Conservation (phyloP, 1,284 basidiomycete genomes). For the Anthracocystis setariae region DNA sequence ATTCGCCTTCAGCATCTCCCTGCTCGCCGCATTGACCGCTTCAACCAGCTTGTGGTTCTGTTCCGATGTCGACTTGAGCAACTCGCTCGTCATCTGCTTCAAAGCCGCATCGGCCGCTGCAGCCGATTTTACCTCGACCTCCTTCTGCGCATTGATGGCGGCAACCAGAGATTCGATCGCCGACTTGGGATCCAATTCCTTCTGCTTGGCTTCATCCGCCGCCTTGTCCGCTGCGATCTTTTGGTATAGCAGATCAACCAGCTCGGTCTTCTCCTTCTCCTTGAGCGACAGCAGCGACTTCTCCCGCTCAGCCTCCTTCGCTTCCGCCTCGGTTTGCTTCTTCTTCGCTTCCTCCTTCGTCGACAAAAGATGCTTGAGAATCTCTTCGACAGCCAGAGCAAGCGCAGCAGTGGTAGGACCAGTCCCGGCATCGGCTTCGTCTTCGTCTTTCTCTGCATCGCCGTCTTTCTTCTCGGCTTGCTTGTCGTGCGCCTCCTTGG, state of each 20-base stretch:
- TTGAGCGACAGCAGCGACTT: conserved; percentile 22
- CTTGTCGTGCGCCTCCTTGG: background rate
- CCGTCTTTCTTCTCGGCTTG: background rate
- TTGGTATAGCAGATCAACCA: conserved; percentile 44
- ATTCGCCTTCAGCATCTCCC: conserved; percentile 57
- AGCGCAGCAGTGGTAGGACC: conserved; percentile 41
- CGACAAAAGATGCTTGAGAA: conserved; percentile 60
- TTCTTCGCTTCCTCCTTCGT: conserved; percentile 54
- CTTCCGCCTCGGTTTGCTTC: conserved; percentile 32
- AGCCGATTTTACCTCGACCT: conserved; percentile 37
- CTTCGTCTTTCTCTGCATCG: conserved; percentile 2
- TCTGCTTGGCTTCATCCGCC: conserved; percentile 28
- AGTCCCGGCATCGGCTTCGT: conserved; percentile 1
- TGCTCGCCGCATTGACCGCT: conserved; percentile 49
- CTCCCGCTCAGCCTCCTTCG: conserved; percentile 23
- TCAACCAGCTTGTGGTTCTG: conserved; percentile 55
- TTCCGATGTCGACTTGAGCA: conserved; percentile 47
- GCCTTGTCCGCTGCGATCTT: conserved; percentile 39
- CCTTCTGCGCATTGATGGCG: conserved; percentile 53
- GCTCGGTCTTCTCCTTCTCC: conserved; percentile 49
- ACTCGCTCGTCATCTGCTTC: conserved; percentile 44
- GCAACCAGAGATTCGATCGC: conserved; percentile 60
- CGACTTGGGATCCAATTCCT: conserved; percentile 52
- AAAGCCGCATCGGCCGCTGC: conserved; percentile 46
- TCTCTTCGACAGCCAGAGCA: conserved; percentile 60